Base-by-base conservation (phyloP, 2,329 filamentous ascomycete genomes). In the Teratosphaeria nubilosa region DNA sequence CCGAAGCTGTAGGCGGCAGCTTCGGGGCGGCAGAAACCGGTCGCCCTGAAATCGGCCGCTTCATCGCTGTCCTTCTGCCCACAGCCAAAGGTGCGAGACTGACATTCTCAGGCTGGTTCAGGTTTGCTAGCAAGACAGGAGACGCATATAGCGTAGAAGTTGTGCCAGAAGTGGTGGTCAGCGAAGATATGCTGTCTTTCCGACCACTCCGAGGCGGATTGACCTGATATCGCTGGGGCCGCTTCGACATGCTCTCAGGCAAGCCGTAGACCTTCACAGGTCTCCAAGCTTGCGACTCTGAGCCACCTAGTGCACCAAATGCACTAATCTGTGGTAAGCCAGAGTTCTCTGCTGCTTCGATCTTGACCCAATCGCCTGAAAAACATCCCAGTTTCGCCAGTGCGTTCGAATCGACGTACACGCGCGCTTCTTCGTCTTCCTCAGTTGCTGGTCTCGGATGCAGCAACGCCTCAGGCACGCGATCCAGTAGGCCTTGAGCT, bases 351-450 rank as follows among this genome's bases (percentile, higher is more conserved):
- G 88, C 82, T 5, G 84, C 80, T 74, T 96, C 90, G 11, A 96
- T 79, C 24, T 87, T 86, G 11, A 96, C 90, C 94, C 94, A 99
- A 69, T 99, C 94, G 31, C 94, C 94, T 0, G 92, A 97, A 70
- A 99, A 99, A 72, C 92, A 97, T 16, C 92, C 91, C 56, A 99
- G 87, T 65, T 91, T 91, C 14, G 90, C 87, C 22, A 99, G 75
- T 1, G 90, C 89, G 58, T 84, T 86, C 7, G 95, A 87, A 66
- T 96, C 91, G 5, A 99, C 91, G 68, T 92, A 99, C 1, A 97
- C 82, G 53, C 94, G 85, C 1, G 90, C 86, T 65, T 87, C 84
- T 65, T 95, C 87, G 63, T 96, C 91, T 61, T 99, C 94, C 60
- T 96, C 91, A 27, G 85, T 82, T 0, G 80, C 73, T 2, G 94